Percentiles rank a stretch among this genome's conserved stretches.
These are phyloP conservation scores for Neurospora sp. DNA, from an alignment of 495 filamentous ascomycete genomes.

Conservation along the genomic window DNA sequence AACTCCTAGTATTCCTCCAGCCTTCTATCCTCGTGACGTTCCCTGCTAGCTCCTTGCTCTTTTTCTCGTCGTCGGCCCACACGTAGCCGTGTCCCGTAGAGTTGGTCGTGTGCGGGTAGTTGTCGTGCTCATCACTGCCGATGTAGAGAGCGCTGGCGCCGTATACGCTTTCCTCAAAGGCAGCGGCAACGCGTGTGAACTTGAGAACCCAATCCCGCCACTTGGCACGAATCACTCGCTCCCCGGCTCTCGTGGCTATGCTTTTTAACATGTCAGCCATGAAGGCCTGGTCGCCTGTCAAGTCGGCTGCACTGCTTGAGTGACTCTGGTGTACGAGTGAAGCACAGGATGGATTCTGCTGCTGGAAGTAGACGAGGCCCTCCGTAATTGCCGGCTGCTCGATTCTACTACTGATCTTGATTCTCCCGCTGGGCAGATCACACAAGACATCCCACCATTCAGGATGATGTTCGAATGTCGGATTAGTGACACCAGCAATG, in stretches of 20 bases:
- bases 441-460: constrained; percentile 99
- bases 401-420: constrained; percentile 83
- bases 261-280: constrained; percentile 77
- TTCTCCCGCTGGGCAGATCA: constrained; percentile 81
- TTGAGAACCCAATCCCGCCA: constrained; percentile 84
- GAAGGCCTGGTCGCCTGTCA: constrained; percentile 83
- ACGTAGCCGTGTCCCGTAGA: constrained; percentile 74
- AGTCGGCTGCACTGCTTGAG: constrained; percentile 38
- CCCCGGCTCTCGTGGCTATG: constrained; percentile 77
- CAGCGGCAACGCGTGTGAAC: constrained; percentile 84
- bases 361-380: constrained; percentile 74
- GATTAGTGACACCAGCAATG: constrained; percentile 96
- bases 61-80: constrained; percentile 75
- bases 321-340: constrained; percentile 31
- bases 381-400: constrained; percentile 70
- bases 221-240: constrained; percentile 80
- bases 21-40: constrained; percentile 90
- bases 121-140: constrained; percentile 59
- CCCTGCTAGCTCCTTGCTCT: constrained; percentile 73
- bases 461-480: constrained; percentile 84
- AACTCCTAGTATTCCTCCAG: constrained; percentile 89
- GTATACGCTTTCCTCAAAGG: constrained; percentile 92
- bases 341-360: constrained; percentile 54
- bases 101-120: constrained; percentile 29
- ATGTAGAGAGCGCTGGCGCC: constrained; percentile 86